These are phyloP conservation scores for Camelina neglecta DNA, from an alignment of 345 rosid species.

Conservation along the genomic window DNA sequence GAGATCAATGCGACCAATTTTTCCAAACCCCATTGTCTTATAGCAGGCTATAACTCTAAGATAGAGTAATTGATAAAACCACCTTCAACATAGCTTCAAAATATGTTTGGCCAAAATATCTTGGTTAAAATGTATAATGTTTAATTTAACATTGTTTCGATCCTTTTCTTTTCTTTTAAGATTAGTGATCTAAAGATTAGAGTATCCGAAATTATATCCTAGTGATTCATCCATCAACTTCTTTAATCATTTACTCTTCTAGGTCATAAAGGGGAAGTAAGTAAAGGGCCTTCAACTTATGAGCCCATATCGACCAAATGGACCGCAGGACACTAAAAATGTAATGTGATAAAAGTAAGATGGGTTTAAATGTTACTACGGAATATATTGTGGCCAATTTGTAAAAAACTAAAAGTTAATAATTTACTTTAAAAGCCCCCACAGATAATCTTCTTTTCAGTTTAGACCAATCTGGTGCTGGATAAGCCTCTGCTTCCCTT, in stretches of 20 bases:
- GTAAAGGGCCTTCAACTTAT: background rate
- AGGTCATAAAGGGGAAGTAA: background rate
- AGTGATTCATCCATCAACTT: background rate
- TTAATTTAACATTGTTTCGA: too few species aligned
- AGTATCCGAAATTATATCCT: background rate
- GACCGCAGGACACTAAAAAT: background rate
- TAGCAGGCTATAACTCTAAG: too few species aligned
- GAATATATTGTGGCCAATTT: constrained; percentile 9
- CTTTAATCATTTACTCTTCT: background rate
- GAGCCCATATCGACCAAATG: background rate
- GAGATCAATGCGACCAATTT: too few species aligned
- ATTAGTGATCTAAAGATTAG: too few species aligned
- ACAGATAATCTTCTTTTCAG: background rate
- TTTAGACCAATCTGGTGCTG: constrained; percentile 11
- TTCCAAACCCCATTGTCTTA: too few species aligned
- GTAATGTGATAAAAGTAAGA: background rate
- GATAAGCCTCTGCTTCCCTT: constrained; percentile 42
- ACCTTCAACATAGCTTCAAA: too few species aligned
- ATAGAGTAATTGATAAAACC: too few species aligned
- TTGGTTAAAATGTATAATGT: too few species aligned
- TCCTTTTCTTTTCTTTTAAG: too few species aligned
- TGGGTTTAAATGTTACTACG: background rate
- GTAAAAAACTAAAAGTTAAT: background rate
- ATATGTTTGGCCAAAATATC: too few species aligned
- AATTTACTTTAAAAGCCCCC: background rate